Evolutionary conservation across 176 grass and related monocot species (phyloP), one percentile per base, ranked within the genome.

Genomic region (Otatea glauca): DNA sequence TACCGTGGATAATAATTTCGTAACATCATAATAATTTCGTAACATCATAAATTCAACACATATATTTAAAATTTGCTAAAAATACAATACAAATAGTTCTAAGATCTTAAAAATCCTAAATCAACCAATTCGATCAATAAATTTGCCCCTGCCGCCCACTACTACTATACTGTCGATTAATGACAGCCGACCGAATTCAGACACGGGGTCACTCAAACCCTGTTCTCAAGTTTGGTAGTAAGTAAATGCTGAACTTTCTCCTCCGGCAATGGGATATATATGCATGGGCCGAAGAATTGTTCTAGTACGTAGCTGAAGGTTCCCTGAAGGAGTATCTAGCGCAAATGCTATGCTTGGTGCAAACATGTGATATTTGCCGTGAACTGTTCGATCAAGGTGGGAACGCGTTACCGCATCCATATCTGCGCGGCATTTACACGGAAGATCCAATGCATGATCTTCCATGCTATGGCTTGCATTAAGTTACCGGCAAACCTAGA

Each of bases 401-500:
- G 18, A 75, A 55, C 4, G 71, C 3, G 34, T 62, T 1, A 25
- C 59, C 23, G 23, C 13, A 7, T 29, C 61, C 0, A 5, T 65
- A 35, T 43, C 58, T 51, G 60, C 20, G 10, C 6, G 5, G 37
- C 24, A 44, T 34, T 15, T 71, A n/a, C 69, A 20, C 4, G 4
- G 42, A 32, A 39, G 76, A 35, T 41, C 47, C 9, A 65, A 54
- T 55, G 43, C 16, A 18, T 53, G 16, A 18, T 53, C 49, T 11
- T 56, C 24, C 67, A 7, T 27, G 61, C 43, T 66, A 37, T 51
- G 37, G 29, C 23, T 27, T 9, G 43, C 71, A 55, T 75, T 38
- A 65, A 65, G 27, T 51, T 65, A 69, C 38, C 39, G 24, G 53
- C 80, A 48, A 35, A 82, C 68, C 80, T 72, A 71, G 54, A 78